phyloP scores from a whole-genome alignment of 208 protist genomes.

The Acanthamoeba healyi region DNA sequence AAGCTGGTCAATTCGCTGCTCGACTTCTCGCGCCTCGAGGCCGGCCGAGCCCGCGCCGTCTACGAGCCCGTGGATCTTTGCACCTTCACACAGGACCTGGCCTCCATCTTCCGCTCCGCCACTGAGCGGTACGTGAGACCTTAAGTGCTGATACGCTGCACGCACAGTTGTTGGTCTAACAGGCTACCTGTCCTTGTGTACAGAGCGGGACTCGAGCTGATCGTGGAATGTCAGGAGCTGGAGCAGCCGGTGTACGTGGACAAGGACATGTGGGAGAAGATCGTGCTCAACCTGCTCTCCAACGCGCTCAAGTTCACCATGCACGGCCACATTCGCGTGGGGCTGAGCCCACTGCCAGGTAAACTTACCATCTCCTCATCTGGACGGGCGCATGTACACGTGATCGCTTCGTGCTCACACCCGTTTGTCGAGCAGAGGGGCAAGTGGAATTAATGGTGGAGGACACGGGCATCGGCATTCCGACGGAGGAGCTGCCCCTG shows the following conservation, averaged over 20 bases:
- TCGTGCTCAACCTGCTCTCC: slow-evolving; percentile 79
- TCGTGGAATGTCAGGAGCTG: neutral
- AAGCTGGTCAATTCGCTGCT: slow-evolving; percentile 79
- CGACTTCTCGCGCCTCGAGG: slow-evolving; percentile 77
- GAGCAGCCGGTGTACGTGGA: slow-evolving; percentile 68
- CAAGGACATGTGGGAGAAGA: slow-evolving; percentile 80
- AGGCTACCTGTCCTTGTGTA: too few species aligned
- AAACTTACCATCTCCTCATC: neutral
- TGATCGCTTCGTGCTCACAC: neutral
- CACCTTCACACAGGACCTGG: slow-evolving; percentile 67
- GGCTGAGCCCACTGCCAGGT: neutral
- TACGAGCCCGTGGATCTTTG: slow-evolving; percentile 80
- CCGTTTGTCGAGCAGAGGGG: neutral
- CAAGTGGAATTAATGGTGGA: slow-evolving; percentile 69
- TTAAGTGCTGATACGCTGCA: too few species aligned
- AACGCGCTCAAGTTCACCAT: slow-evolving; percentile 82
- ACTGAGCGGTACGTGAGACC: slow-evolving; percentile 37
- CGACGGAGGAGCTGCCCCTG: slow-evolving; percentile 51
- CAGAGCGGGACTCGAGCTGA: slow-evolving; percentile 30
- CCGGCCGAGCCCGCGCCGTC: slow-evolving; percentile 68
- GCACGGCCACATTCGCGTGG: slow-evolving; percentile 40
- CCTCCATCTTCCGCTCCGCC: slow-evolving; percentile 54
- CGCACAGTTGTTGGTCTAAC: neutral
- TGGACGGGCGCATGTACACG: too few species aligned
- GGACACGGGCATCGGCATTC: slow-evolving; percentile 78